These are phyloP conservation scores for Phlyctochytrium arcticum DNA, from an alignment of 192 early-diverging fungal species.

Conservation along the genomic window DNA sequence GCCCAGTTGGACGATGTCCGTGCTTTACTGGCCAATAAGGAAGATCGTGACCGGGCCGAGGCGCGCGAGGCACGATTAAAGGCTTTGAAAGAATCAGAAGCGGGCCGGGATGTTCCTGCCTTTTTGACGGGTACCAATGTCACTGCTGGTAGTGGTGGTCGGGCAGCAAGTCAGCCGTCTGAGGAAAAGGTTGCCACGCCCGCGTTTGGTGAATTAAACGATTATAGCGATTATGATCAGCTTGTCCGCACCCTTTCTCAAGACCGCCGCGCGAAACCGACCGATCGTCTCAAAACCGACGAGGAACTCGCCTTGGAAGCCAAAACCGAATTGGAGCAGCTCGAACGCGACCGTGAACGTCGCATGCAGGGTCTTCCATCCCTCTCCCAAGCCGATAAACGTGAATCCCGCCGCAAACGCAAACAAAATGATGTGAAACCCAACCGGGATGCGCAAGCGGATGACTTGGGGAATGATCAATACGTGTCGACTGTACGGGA, in stretches of 20 bases:
- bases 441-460: conserved; percentile 32
- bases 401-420: not conserved
- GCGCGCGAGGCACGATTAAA: not conserved
- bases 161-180: conserved; percentile 34
- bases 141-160: conserved; percentile 2
- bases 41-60: conserved; percentile 16
- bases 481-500: conserved; percentile 22
- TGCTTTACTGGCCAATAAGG: conserved; percentile 47
- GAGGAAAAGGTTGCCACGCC: conserved; percentile 24
- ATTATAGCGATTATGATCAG: conserved; percentile 74
- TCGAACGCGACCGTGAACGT: conserved; percentile 49
- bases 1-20: conserved; percentile 82
- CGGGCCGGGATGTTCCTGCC: not conserved
- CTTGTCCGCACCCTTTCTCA: conserved; percentile 75
- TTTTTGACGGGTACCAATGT: conserved; percentile 1
- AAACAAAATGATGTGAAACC: not conserved
- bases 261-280: conserved; percentile 81
- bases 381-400: conserved; percentile 4
- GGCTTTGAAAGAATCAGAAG: not conserved
- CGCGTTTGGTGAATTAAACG: conserved; percentile 29
- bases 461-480: conserved; percentile 47
- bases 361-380: conserved; percentile 27
- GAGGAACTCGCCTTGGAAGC: conserved; percentile 87
- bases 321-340: conserved; percentile 77
- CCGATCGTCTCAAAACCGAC: conserved; percentile 91